Base-by-base conservation (phyloP, 805 yeast species). In the Myxozyma vanderwaltii region DNA sequence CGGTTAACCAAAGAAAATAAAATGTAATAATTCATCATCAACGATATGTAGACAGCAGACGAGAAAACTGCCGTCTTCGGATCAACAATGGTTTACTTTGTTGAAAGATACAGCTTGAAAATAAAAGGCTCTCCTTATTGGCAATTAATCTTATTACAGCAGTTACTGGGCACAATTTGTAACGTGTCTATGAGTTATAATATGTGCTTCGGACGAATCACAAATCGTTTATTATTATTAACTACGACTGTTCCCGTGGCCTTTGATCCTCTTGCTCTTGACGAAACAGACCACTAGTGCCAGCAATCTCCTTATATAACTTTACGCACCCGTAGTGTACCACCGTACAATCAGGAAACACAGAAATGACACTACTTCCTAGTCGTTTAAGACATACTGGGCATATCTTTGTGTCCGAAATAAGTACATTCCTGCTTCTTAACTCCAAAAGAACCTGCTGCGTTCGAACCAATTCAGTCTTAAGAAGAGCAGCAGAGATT, bases 261-360 rank as follows among this genome's bases (percentile, higher is more conserved):
- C 8, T 13, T 24, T 23, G 43, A 24, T 31, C 50, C 4, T 46
- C 36, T 13, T 21, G 4, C 33, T 36, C 46, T 19, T 4, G 4
- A 38, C 43, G 43, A 21, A 21, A 13, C 21, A 10, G 46, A 12
- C 29, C 17, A 10, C 27, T 35, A 13, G 52, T 29, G 19, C 35
- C 48, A 24, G 27, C 3, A 33, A 23, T 27, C 41, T 61, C 63
- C 36, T 46, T 45, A 51, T 59, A 59, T 13, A 38, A 39, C 50
- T 57, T 64, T 36, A 74, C 64, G 59, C 89, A 85, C 1, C 84
- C 84, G 66, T 82, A 86, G 68, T 85, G 89, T 3, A 82, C 79
- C 4, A 82, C 76, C 2, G 71, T 69, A 15, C 67, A 73, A 54
- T 77, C 75, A 0, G 81, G 81, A 36, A 76, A 75, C 24, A 80